Base-by-base conservation (phyloP, 257 asterid genomes). In the Solanum chiquidenum region DNA sequence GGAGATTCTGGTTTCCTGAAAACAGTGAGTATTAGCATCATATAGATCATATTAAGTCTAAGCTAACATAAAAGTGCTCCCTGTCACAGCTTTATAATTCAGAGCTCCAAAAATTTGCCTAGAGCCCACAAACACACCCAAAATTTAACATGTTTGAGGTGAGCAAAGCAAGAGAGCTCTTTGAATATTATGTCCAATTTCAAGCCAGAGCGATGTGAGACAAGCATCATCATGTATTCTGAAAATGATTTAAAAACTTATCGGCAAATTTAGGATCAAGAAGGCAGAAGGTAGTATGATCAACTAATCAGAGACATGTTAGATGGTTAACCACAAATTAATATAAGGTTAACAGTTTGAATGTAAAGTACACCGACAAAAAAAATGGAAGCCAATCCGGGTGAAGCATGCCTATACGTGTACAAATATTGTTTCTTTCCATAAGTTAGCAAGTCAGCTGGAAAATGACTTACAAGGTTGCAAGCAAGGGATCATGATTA, bases 1-100 rank as follows among this genome's bases (percentile, higher is more conserved):
- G 99, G 98, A 37, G 99, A 97, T 91, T 95, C 98, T 52, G 96
- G 98, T 91, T 95, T 97, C 93, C 99, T 97, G 90, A 80, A 92
- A 85, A 21, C 72, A 35, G 64, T 89, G 85, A 34, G 88, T 73
- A 82, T 88, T 68, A 62, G 85, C 69, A 82, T 82, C 69, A 82
- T 49, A 82, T 31, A 29, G 68, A 80, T 29, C 85, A 79, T 27
- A 16, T 4, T 6, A 27, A 79, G 85, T 44, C 66, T 44, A 79
- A 79, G 85, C 40, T 79, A 44, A 79, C 66, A 44, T 9, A 46
- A 79, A 27, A 79, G 13, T 27, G 66, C 66, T 44, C 66, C 85
- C 85, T 44, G 66, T 49, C 69, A 49, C 20, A 49, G 14, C 69
- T 82, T 82, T 52, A 5, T 46, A 82, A 82, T 18, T 27, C 69